A percentile compares a stretch with the other conserved stretches of the same genome.
Evolutionary conservation across 768 basidiomycete species (phyloP).

Genomic region (Chiua virens): DNA sequence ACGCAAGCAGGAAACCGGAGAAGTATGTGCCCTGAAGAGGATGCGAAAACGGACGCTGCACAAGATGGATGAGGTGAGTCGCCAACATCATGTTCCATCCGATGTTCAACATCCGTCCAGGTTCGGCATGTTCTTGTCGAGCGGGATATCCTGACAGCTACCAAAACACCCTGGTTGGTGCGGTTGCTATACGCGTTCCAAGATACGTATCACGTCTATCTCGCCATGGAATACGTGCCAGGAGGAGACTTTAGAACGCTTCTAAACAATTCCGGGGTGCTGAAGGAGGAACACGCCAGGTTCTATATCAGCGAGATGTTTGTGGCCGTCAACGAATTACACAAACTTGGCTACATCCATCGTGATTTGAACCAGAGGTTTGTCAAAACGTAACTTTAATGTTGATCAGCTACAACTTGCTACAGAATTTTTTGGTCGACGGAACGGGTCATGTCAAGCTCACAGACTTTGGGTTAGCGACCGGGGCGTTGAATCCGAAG

Average conservation of each 20-base stretch:
- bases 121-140: constrained; percentile 98
- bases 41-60: constrained; percentile 92
- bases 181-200: constrained; percentile 95
- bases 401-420: neutral
- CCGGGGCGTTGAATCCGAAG: constrained; percentile 91
- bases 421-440: constrained; percentile 94
- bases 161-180: constrained; percentile 97
- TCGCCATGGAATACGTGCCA: constrained; percentile 99
- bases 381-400: constrained; percentile 15
- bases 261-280: constrained; percentile 94
- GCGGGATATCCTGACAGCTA: constrained; percentile 95
- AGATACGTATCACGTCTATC: constrained; percentile 85
- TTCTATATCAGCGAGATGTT: constrained; percentile 99
- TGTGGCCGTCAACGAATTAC: constrained; percentile 86
- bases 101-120: constrained; percentile 36
- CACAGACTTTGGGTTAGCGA: constrained; percentile 97
- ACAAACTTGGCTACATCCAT: constrained; percentile 97
- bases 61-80: constrained; percentile 94
- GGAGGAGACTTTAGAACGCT: constrained; percentile 98
- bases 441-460: constrained; percentile 95
- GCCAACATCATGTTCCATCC: neutral
- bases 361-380: constrained; percentile 96
- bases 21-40: constrained; percentile 96
- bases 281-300: constrained; percentile 95
- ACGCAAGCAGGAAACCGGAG: constrained; percentile 90